Evolutionary conservation across 805 yeast species (phyloP), one percentile per base, ranked within the genome.

Genomic region (Kodamaea sagamina): DNA sequence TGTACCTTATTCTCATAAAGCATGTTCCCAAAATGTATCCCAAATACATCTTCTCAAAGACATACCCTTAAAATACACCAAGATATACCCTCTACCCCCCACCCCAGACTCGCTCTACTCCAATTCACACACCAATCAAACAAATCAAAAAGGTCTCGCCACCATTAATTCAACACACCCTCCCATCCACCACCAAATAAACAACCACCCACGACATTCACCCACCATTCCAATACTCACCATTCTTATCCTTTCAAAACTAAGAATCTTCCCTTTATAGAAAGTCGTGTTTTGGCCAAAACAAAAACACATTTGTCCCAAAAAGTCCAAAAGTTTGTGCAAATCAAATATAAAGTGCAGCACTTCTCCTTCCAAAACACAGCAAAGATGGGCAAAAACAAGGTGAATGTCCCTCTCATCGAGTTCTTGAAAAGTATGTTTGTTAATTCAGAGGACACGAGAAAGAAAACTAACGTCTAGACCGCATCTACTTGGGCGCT

Each of bases 401-500:
- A 47, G 44, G 25, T 47, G 35, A 58, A 48, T 19, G 54, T 68
- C n/a, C 72, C 74, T 27, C 56, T 69, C 43, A 61, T 71, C 17
- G 75, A 71, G 61, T 71, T 70, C 52, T 62, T 71, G 47, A 68
- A 67, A 49, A 68, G 74, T 69, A 63, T 47, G 75, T 69, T 45
- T 29, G n/a, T 29, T 6, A 28, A 28, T 6, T 11, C 9, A 28
- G 32, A 11, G 32, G 16, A 13, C 24, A 34, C 19, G 9, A 21
- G 8, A 21, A 21, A 21, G 8, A 21, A 18, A 52, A 63, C 66
- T 65, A 61, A 63, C 69, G 6, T 21, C 36, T 48, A 71, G 74
- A 68, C 47, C 81, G 95, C 44, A 86, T 92, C 22, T 93, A 93
- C 58, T 78, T 92, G 7, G 97, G 96, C 4, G 95, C 96, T 3